Evolutionary conservation across 768 basidiomycete genomes (phyloP).

Genomic region (Boletellus sp.): DNA sequence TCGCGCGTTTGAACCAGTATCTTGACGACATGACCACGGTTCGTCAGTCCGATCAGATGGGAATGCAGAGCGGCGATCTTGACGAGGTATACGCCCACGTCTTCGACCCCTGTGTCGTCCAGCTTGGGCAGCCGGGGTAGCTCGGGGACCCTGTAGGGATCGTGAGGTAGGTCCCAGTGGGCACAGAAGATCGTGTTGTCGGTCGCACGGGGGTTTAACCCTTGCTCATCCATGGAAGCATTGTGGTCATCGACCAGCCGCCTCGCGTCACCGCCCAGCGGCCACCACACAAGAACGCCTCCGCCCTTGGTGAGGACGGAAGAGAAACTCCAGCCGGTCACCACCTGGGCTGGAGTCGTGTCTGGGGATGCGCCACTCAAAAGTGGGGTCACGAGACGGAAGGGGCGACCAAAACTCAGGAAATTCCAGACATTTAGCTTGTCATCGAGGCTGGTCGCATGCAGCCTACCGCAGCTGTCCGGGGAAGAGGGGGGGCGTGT

Average conservation of each 20-base stretch:
- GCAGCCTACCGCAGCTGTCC: slow-evolving; percentile 71
- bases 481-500: slow-evolving; percentile 4
- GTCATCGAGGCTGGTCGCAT: slow-evolving; percentile 63
- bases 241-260: slow-evolving; percentile 37
- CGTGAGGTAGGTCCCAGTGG: slow-evolving; percentile 51
- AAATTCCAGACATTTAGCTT: slow-evolving; percentile 68
- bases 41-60: slow-evolving; percentile 75
- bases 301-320: slow-evolving; percentile 69
- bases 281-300: slow-evolving; percentile 76
- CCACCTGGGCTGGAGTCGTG: slow-evolving; percentile 56
- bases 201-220: slow-evolving; percentile 29
- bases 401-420: slow-evolving; percentile 74
- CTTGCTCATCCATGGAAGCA: slow-evolving; percentile 42
- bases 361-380: slow-evolving; percentile 42
- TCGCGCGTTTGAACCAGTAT: slow-evolving; percentile 47
- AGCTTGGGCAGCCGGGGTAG: slow-evolving; percentile 61
- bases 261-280: slow-evolving; percentile 44
- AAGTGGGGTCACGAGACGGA: slow-evolving; percentile 44
- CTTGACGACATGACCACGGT: slow-evolving; percentile 72
- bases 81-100: slow-evolving; percentile 48
- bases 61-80: slow-evolving; percentile 79
- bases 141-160: slow-evolving; percentile 56
- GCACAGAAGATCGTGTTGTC: slow-evolving; percentile 54
- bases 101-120: slow-evolving; percentile 19
- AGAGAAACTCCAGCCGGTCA: slow-evolving; percentile 82